Evolutionary conservation across 2,329 filamentous ascomycete genomes (phyloP).

Genomic region (Penicillium brevicompactum): DNA sequence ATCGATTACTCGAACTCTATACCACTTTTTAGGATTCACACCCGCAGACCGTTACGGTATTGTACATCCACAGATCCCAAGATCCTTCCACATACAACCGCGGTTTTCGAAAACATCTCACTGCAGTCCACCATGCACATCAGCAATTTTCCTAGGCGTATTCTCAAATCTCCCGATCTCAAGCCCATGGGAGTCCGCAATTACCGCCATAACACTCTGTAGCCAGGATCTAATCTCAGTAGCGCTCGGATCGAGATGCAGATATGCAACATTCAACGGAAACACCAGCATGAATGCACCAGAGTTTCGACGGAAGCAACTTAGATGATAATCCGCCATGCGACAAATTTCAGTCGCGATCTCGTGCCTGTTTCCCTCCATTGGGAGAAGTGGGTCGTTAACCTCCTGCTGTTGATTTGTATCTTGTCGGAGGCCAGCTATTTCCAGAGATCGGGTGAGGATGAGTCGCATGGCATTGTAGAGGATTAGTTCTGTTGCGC

Average conservation of each 20-base stretch:
- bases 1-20: no score
- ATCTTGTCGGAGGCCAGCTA: conserved; percentile 2
- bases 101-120: background rate
- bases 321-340: conserved; percentile 17
- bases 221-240: conserved; percentile 12
- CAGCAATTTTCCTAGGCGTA: conserved; percentile 2
- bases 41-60: no score
- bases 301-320: conserved; percentile 9
- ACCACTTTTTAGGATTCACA: no score
- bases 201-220: conserved; percentile 10
- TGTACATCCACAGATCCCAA: no score
- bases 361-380: conserved; percentile 15
- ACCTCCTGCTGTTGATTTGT: background rate
- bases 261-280: conserved; percentile 14
- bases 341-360: conserved; percentile 18
- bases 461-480: conserved; percentile 14
- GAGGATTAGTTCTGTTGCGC: conserved; percentile 12
- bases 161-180: conserved; percentile 15
- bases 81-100: no score
- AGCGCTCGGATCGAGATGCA: conserved; percentile 6
- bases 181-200: conserved; percentile 17
- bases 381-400: conserved; percentile 18
- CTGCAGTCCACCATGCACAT: background rate
- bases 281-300: conserved; percentile 18
- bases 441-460: conserved; percentile 4